Base-by-base conservation (phyloP, 2,329 filamentous ascomycete genomes). In the Xylariaceae sp. region DNA sequence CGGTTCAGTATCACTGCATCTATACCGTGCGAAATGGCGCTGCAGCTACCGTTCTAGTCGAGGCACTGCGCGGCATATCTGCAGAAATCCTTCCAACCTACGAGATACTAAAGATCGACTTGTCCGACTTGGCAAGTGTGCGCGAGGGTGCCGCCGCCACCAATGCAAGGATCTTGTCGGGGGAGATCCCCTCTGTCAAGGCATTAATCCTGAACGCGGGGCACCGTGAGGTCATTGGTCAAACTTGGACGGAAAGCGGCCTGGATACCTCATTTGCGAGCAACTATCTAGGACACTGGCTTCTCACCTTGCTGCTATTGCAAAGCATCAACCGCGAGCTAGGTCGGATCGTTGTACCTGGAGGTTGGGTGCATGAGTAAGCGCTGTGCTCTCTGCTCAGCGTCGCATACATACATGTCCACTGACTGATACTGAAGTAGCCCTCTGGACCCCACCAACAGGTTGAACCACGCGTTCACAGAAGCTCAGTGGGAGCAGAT, bases 181-280 rank as follows among this genome's bases (percentile, higher is more conserved):
- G 29, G 20, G 53, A 62, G 2, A 52, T 70, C 27, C 66, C 68
- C 10, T 67, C 59, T 0, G 68, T 72, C 41, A 61, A 59, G 19
- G 65, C 60, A 2, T 56, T 72, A 5, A 63, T 71, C n/a, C 61
- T 72, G 14, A 62, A 60, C 34, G 62, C 61, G 4, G 62, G 52
- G 5, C 60, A 45, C 47, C 49, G 56, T 23, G 60, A 64, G 12
- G 48, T 50, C 17, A 41, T 33, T 16, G 33, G 42, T 10, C 56
- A 58, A 44, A 17, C 35, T 4, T 54, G 48, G 46, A 48, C 48
- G 4, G 37, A 48, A 1, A 42, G 50, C 20, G 49, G 49, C 5
- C 44, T 58, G 25, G 56, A 59, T 29, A 48, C 37, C 14, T 43
- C 48, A 2, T 60, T 60, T 16, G 37, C 29, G 0, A 25, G 40